Evolutionary conservation across 441 rosid species (phyloP).

Genomic region (Syzygium syzygioides): DNA sequence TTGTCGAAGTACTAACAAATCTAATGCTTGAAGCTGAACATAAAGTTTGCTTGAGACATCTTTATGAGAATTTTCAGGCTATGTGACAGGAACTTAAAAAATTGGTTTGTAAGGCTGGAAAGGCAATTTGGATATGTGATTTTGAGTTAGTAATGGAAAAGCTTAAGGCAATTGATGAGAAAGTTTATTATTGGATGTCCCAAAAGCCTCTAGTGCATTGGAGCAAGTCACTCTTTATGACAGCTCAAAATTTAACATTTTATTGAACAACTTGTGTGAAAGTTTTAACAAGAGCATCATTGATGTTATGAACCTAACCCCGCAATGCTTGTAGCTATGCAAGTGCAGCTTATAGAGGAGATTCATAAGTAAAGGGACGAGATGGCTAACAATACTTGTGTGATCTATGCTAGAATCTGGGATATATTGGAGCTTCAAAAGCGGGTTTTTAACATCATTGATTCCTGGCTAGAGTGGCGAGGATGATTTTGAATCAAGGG

Average conservation of each 20-base stretch:
- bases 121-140: neutral
- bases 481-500: neutral
- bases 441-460: neutral
- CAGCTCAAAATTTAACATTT: neutral
- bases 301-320: neutral
- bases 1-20: neutral
- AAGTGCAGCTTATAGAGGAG: neutral
- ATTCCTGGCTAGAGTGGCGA: neutral
- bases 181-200: neutral
- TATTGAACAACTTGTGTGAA: neutral
- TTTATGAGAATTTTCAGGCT: neutral
- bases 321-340: neutral
- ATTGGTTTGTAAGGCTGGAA: neutral
- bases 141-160: neutral
- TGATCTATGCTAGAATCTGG: neutral
- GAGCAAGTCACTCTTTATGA: neutral
- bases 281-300: neutral
- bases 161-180: neutral
- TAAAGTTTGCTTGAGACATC: neutral
- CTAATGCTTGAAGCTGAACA: fast-evolving
- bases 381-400: neutral
- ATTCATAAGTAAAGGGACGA: neutral
- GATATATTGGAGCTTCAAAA: neutral
- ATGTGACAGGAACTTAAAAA: neutral
- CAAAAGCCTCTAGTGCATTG: neutral